Evolutionary conservation across 371 early-diverging fungal species (phyloP), one percentile per base, ranked within the genome.

Genomic region (Mucor sp.): DNA sequence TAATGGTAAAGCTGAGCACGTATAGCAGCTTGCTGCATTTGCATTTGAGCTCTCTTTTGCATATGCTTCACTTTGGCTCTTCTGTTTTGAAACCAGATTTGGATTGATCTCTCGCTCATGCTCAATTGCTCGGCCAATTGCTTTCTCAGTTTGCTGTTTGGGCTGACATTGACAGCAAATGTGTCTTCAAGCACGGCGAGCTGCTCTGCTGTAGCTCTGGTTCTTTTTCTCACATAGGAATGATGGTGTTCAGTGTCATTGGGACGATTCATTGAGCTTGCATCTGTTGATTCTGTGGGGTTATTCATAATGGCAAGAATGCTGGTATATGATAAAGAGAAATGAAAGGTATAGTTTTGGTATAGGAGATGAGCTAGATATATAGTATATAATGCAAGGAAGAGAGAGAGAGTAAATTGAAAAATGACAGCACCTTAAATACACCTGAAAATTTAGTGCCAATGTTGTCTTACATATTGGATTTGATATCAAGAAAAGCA

Each of bases 81-180:
- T 75, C 95, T 87, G 86, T 99, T 99, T 79, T 99, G 99, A 85
- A 99, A 99, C 99, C 99, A 99, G 64, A 99, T 96, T 78, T 98
- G 97, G 62, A 99, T 95, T 6, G 95, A 90, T 70, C 95, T 86
- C 59, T 91, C 91, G 44, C 95, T 94, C 97, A 98, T 97, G 60
- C 90, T 85, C 28, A 98, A 87, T 72, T 93, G 89, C 65, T 89
- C 88, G 23, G 95, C 91, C 8, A 98, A 84, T 41, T 89, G 88
- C 74, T 93, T 93, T 57, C 99, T 91, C 58, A 94, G 83, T 65
- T 93, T 91, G 37, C 88, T 89, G 63, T 91, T 91, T 32, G 94
- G 94, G 27, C 89, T 76, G 67, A 87, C 83, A 78, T 92, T 88
- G 17, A 84, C 81, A 67, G 87, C 76, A 78, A 92, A 93, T 6